These are phyloP conservation scores for Raddia distichophylla DNA, from an alignment of 176 grass and related monocot genomes.

Conservation along the genomic window DNA sequence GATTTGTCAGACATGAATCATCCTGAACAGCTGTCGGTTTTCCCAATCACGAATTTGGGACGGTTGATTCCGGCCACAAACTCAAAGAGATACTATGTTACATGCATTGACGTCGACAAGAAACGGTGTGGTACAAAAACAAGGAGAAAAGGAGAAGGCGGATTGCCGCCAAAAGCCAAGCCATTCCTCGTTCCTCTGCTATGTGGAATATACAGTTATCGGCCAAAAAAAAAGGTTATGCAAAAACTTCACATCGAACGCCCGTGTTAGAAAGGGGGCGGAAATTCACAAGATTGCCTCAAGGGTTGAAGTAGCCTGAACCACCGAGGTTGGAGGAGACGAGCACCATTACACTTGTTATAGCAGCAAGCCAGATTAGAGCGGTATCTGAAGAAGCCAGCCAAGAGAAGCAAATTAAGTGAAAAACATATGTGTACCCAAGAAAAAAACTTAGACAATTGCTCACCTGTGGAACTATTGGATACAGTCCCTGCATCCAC, in stretches of 20 bases:
- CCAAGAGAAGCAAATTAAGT: background rate
- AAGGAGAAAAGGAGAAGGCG: background rate
- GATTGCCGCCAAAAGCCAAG: background rate
- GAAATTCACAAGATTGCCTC: conserved; percentile 1
- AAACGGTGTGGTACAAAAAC: background rate
- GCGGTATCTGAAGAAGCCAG: conserved; percentile 59
- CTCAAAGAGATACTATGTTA: background rate
- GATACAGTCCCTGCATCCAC: conserved; percentile 39
- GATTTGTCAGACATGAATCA: too few species aligned
- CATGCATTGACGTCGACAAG: background rate
- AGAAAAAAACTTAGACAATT: background rate
- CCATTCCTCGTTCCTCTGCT: conserved; percentile 13
- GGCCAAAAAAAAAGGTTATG: background rate
- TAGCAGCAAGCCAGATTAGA: conserved; percentile 76
- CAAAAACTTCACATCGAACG: background rate
- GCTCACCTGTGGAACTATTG: conserved; percentile 54
- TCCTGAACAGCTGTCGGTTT: too few species aligned
- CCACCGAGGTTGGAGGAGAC: conserved; percentile 70
- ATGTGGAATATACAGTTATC: conserved; percentile 28
- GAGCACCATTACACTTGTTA: conserved; percentile 67
- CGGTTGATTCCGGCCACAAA: background rate
- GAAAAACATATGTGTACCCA: background rate
- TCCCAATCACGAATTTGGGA: background rate
- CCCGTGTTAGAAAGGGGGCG: background rate
- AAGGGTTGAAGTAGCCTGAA: conserved; percentile 89